phyloP scores from a whole-genome alignment of 2,329 filamentous ascomycete species.

The Zymoseptoria passerinii region DNA sequence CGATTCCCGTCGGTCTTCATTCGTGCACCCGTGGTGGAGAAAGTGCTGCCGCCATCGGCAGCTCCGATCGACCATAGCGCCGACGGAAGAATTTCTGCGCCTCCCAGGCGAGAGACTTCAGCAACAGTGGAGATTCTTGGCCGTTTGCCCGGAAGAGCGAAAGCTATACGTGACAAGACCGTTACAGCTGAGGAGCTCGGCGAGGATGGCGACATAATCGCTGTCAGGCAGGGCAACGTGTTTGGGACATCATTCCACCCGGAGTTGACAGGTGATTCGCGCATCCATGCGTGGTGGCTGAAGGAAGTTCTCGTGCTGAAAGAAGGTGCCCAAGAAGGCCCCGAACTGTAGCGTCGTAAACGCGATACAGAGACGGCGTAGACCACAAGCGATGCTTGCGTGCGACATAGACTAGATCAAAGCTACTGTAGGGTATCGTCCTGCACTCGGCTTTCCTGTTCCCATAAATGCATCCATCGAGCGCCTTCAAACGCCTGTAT shows the following conservation, averaged over 20 bases:
- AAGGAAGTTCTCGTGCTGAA: constrained; percentile 47
- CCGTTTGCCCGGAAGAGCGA: constrained; percentile 45
- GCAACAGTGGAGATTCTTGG: constrained; percentile 52
- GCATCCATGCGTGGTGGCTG: constrained; percentile 94
- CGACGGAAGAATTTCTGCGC: constrained; percentile 44
- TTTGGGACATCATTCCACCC: constrained; percentile 95
- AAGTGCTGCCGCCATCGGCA: constrained; percentile 47
- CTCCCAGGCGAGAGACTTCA: constrained; percentile 42
- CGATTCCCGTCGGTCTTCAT: constrained; percentile 85
- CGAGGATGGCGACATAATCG: constrained; percentile 68
- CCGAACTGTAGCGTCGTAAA: background rate
- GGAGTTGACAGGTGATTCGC: constrained; percentile 76
- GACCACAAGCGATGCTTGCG: background rate
- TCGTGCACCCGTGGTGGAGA: constrained; percentile 84
- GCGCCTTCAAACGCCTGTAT: background rate
- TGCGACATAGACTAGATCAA: background rate
- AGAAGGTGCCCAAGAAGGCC: background rate
- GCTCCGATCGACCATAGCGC: background rate
- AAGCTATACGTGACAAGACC: constrained; percentile 40
- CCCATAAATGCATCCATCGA: background rate
- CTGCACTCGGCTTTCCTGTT: background rate
- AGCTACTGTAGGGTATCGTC: constrained; percentile 2
- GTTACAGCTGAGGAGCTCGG: constrained; percentile 39
- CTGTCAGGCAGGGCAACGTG: constrained; percentile 82
- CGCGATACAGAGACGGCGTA: background rate